Percentiles rank a stretch among this genome's conserved stretches.
phyloP scores from a whole-genome alignment of 306 rosid species.

The peach (Prunus persica) region DNA sequence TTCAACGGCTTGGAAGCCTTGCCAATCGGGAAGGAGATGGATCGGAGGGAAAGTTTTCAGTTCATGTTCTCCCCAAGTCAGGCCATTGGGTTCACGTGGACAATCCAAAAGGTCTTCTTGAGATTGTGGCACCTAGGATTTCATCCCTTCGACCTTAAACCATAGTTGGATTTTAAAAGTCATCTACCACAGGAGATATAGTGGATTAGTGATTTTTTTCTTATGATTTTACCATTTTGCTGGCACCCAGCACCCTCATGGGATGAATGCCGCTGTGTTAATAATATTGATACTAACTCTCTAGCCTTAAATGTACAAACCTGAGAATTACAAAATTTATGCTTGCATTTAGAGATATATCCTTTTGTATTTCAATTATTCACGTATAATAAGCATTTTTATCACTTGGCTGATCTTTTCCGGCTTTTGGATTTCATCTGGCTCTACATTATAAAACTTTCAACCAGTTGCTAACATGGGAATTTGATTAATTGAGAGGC shows the following conservation, averaged over 20 bases:
- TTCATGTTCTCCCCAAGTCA: conserved; percentile 68
- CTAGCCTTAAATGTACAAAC: neutral
- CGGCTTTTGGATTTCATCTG: neutral
- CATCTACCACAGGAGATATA: neutral
- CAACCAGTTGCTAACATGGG: neutral
- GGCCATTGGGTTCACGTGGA: conserved; percentile 99
- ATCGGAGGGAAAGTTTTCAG: conserved; percentile 55
- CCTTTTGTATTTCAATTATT: neutral
- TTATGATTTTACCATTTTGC: neutral
- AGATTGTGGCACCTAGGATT: conserved; percentile 67
- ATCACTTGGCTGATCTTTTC: neutral
- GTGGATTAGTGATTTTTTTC: too few species aligned
- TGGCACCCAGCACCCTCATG: neutral
- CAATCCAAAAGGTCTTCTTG: conserved; percentile 84
- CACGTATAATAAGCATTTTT: neutral
- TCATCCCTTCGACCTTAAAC: conserved; percentile 26
- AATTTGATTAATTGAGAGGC: too few species aligned
- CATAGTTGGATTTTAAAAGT: conserved; percentile 6
- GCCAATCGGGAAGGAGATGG: conserved; percentile 38
- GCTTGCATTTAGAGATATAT: neutral
- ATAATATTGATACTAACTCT: conserved; percentile 4
- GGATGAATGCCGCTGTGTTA: neutral
- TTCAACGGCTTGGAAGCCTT: conserved; percentile 54
- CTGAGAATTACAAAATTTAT: neutral
- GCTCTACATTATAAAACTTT: neutral